Conservation (phyloP, 2,329 filamentous ascomycete species). For the Cladosporium sp. region DNA sequence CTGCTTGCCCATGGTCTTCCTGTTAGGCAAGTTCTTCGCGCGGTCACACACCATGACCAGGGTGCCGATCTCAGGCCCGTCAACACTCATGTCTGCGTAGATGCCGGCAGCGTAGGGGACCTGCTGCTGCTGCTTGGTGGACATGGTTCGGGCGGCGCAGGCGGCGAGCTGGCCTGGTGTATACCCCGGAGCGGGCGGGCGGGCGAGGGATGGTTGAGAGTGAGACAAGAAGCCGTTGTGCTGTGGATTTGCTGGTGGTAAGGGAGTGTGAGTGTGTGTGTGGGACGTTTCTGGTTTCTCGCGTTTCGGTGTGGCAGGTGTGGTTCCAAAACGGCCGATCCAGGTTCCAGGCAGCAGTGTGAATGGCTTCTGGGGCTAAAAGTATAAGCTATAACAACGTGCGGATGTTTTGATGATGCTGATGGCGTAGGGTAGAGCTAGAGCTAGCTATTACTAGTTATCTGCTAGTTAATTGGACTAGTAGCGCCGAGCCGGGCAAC, state of each 20-base stretch:
- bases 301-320: neutral
- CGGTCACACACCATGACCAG: slow-evolving; percentile 88
- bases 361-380: neutral
- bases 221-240: slow-evolving; percentile 6
- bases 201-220: neutral
- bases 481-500: neutral
- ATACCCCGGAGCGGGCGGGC: slow-evolving; percentile 8
- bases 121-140: slow-evolving; percentile 23
- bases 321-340: neutral
- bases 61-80: slow-evolving; percentile 89
- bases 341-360: slow-evolving; percentile 7
- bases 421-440: neutral
- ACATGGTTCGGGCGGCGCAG: slow-evolving; percentile 26
- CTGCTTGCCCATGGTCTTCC: slow-evolving; percentile 97
- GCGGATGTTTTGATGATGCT: slow-evolving; percentile 6
- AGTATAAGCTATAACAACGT: slow-evolving; percentile 4
- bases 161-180: slow-evolving; percentile 4
- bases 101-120: slow-evolving; percentile 78
- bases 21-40: slow-evolving; percentile 93
- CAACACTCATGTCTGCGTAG: slow-evolving; percentile 87
- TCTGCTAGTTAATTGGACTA: no score
- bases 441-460: neutral
- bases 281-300: no score
- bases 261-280: no score
- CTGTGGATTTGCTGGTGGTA: neutral